Base-by-base conservation (phyloP, 257 asterid genomes). In the Solanum piurae region DNA sequence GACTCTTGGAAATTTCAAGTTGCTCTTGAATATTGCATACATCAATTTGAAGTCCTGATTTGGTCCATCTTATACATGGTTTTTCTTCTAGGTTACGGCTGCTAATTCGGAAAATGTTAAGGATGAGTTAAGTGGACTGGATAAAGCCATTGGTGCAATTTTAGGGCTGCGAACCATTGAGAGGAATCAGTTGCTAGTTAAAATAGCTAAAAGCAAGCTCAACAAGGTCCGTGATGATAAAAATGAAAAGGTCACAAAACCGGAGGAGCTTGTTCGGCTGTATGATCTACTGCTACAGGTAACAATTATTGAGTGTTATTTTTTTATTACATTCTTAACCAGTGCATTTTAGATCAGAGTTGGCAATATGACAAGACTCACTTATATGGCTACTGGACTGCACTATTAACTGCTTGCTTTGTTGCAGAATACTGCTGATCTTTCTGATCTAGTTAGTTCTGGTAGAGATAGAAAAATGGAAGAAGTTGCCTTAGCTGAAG, bases 41-140 rank as follows among this genome's bases (percentile, higher is more conserved):
- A 44, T 49, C 68, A 29, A 44, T 18, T 29, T 80, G 5, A 80
- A 18, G 25, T 46, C 85, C 29, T 80, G 66, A 16, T 5, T 25
- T 79, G 21, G 37, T 79, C 7, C 29, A 46, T 80, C 69, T 80
- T 86, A 31, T 85, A 36, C 49, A 68, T 83, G 86, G 46, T 88
- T 58, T 88, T 86, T 93, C 82, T 71, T 91, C 77, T 89, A 97
- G 99, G 97, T 93, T 76, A 92, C 87, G 86, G 94, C 99, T 71
- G 99, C 98, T 87, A 93, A 93, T 92, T 95, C 99, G 68, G 99
- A 97, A 89, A 95, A 76, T 88, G 87, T 94, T 93, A 96, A 94
- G 91, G 99, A 97, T 89, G 98, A 97, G 86, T 94, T 97, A 86
- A 96, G 95, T 90, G 99, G 99, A 90, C 99, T 97, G 88, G 98